These are phyloP conservation scores for Coniosporium apollinis DNA, from an alignment of 495 filamentous ascomycete genomes.

Conservation along the genomic window DNA sequence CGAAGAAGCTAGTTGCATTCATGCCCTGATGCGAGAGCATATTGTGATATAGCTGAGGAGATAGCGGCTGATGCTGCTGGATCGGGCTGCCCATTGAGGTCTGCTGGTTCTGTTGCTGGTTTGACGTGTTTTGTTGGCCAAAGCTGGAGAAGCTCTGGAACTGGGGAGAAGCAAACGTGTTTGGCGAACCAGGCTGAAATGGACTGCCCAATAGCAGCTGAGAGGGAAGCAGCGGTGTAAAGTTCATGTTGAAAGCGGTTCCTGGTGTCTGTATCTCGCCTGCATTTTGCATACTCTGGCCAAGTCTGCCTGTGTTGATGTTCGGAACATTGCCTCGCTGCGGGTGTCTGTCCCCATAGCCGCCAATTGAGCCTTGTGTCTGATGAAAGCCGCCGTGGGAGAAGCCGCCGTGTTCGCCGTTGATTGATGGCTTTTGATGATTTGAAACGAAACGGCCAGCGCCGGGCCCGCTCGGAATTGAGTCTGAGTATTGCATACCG, in stretches of 20 bases:
- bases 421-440: slow-evolving; percentile 51
- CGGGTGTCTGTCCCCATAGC: slow-evolving; percentile 68
- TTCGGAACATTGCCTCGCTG: slow-evolving; percentile 74
- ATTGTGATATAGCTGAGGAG: slow-evolving; percentile 58
- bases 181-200: slow-evolving; percentile 87
- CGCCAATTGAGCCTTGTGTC: slow-evolving; percentile 48
- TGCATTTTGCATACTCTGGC: slow-evolving; percentile 35
- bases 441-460: slow-evolving; percentile 37
- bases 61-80: slow-evolving; percentile 48
- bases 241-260: slow-evolving; percentile 92
- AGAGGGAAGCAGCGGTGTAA: slow-evolving; percentile 86
- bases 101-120: slow-evolving; percentile 39
- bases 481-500: slow-evolving; percentile 73
- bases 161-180: slow-evolving; percentile 68
- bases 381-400: slow-evolving; percentile 79
- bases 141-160: slow-evolving; percentile 73
- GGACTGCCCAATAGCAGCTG: slow-evolving; percentile 89
- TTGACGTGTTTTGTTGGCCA: slow-evolving; percentile 46
- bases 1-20: slow-evolving; percentile 54
- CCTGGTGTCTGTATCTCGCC: slow-evolving; percentile 75
- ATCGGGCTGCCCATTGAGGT: slow-evolving; percentile 39
- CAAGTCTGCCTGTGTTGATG: slow-evolving; percentile 62
- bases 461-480: slow-evolving; percentile 33
- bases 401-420: slow-evolving; percentile 66
- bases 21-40: slow-evolving; percentile 62